Evolutionary conservation across 768 basidiomycete genomes (phyloP).

Genomic region (Paxillus involutus): DNA sequence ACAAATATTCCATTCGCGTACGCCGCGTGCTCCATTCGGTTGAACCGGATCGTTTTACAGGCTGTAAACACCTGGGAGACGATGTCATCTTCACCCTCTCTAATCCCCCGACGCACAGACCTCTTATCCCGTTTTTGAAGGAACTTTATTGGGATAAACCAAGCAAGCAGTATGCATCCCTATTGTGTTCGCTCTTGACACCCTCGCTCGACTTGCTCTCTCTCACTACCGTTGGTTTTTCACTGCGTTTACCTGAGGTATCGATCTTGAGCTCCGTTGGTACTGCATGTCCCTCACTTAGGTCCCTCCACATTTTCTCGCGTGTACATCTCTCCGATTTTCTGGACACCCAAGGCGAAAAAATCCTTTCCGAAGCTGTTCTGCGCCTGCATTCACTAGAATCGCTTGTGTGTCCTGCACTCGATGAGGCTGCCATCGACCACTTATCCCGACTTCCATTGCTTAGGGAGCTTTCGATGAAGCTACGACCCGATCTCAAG

Average conservation of each 20-base stretch:
- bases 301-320: slow-evolving; percentile 6
- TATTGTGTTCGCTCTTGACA: slow-evolving; percentile 21
- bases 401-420: slow-evolving; percentile 15
- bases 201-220: slow-evolving; percentile 19
- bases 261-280: slow-evolving; percentile 22
- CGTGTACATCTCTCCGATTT: neutral
- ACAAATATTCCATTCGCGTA: slow-evolving; percentile 23
- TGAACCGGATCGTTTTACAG: neutral
- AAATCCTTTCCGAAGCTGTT: slow-evolving; percentile 21
- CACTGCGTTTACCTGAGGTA: slow-evolving; percentile 15
- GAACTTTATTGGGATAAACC: slow-evolving; percentile 19
- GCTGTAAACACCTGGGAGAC: slow-evolving; percentile 11
- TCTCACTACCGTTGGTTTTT: neutral
- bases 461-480: slow-evolving; percentile 14
- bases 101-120: slow-evolving; percentile 17
- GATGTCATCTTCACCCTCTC: slow-evolving; percentile 26
- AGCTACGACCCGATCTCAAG: slow-evolving; percentile 13
- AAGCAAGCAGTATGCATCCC: slow-evolving; percentile 12
- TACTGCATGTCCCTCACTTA: slow-evolving; percentile 20
- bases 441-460: slow-evolving; percentile 23
- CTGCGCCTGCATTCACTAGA: slow-evolving; percentile 16
- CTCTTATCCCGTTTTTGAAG: slow-evolving; percentile 22
- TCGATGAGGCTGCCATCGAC: slow-evolving; percentile 20
- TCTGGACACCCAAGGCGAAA: slow-evolving; percentile 13
- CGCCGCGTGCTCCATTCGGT: slow-evolving; percentile 7